A percentile compares a stretch with the other conserved stretches of the same genome.
Conservation (phyloP, 352 stramenopile genomes). For the Blastocystis sp. region DNA sequence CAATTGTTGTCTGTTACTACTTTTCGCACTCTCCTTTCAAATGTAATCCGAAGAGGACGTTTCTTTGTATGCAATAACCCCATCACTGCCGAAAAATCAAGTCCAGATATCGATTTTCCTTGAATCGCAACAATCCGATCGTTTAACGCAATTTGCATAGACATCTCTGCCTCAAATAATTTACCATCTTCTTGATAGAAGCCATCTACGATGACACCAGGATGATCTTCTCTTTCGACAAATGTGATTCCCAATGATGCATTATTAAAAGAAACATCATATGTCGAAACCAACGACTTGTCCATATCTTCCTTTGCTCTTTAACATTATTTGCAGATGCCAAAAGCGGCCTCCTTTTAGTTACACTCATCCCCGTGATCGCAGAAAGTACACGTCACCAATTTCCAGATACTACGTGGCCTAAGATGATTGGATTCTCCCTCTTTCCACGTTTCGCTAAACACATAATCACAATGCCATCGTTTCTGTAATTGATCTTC, state of each 20-base stretch:
- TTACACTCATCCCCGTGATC: neutral
- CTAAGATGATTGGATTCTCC: neutral
- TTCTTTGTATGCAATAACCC: slow-evolving; percentile 23
- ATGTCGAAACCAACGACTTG: neutral
- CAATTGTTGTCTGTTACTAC: neutral
- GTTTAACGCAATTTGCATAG: slow-evolving; percentile 28
- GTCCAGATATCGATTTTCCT: neutral
- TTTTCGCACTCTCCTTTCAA: neutral
- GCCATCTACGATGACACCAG: neutral
- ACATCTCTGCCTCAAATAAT: slow-evolving; percentile 12
- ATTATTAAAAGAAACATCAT: slow-evolving; percentile 30
- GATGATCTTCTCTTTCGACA: neutral
- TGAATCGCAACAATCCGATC: slow-evolving; percentile 48
- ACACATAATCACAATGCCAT: neutral
- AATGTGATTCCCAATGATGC: slow-evolving; percentile 36
- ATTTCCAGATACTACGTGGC: neutral
- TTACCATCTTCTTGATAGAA: slow-evolving; percentile 12
- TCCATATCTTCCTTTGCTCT: neutral
- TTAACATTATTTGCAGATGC: neutral
- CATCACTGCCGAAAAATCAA: neutral
- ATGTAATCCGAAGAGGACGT: slow-evolving; percentile 17
- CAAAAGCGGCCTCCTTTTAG: neutral
- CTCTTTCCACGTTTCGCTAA: neutral
- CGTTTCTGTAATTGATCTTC: neutral
- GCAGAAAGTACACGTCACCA: no score